These are phyloP conservation scores for Tilletiaria anomala DNA, from an alignment of 1,284 basidiomycete species.

Conservation along the genomic window DNA sequence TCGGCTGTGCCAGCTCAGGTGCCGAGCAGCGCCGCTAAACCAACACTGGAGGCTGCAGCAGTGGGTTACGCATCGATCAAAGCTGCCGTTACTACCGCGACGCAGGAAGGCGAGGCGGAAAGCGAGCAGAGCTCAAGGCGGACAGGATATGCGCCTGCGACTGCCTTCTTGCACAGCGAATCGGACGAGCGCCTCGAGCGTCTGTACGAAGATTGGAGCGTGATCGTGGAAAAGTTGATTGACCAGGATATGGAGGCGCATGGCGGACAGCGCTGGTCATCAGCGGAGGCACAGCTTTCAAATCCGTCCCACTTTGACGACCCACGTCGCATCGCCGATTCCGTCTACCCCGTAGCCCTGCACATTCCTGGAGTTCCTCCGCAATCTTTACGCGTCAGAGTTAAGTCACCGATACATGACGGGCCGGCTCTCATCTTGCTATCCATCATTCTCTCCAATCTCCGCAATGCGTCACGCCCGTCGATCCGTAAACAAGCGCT, in stretches of 20 bases:
- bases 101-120: too few relatives aligned
- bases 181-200: slow-evolving; percentile 34
- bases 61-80: too few relatives aligned
- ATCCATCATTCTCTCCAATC: slow-evolving; percentile 72
- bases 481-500: slow-evolving; percentile 72
- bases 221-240: slow-evolving; percentile 6
- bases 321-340: slow-evolving; percentile 2
- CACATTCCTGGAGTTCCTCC: slow-evolving; percentile 28
- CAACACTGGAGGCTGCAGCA: too few relatives aligned
- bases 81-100: too few relatives aligned
- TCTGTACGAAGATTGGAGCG: slow-evolving; percentile 34
- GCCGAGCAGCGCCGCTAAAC: too few relatives aligned
- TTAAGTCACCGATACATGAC: slow-evolving; percentile 47
- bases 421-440: slow-evolving; percentile 65
- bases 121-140: too few relatives aligned
- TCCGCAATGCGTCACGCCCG: slow-evolving; percentile 73
- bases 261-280: too few relatives aligned
- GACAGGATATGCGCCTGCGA: too few relatives aligned
- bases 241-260: background rate
- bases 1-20: too few relatives aligned
- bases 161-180: slow-evolving; percentile 14
- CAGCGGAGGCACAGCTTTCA: background rate
- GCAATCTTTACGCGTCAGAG: too few relatives aligned
- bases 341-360: slow-evolving; percentile 14
- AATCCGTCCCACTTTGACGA: background rate